These are phyloP conservation scores for Ustilago lituana DNA, from an alignment of 1,284 basidiomycete species.

Conservation along the genomic window DNA sequence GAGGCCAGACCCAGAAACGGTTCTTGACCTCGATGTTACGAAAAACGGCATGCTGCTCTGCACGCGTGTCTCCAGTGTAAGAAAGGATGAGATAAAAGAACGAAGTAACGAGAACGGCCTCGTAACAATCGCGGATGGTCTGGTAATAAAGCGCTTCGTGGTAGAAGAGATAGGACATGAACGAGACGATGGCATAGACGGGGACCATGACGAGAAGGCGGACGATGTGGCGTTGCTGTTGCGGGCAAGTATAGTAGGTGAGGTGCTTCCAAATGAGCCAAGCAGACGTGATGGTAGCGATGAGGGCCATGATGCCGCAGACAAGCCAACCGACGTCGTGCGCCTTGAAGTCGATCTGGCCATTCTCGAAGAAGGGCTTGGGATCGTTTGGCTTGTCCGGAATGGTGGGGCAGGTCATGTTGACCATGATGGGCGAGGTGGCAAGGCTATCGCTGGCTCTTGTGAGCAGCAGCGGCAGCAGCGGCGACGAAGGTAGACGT, in stretches of 20 bases:
- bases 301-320: constrained; percentile 72
- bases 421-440: constrained; percentile 35
- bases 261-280: constrained; percentile 71
- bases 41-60: constrained; percentile 76
- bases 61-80: constrained; percentile 76
- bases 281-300: constrained; percentile 36
- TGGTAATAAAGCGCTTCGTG: constrained; percentile 63
- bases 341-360: constrained; percentile 73
- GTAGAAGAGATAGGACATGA: constrained; percentile 77
- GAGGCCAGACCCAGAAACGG: constrained; percentile 77
- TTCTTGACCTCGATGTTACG: constrained; percentile 67
- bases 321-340: constrained; percentile 76
- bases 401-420: constrained; percentile 47
- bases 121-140: constrained; percentile 64
- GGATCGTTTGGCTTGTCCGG: constrained; percentile 49
- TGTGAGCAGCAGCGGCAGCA: constrained; percentile 1
- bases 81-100: constrained; percentile 81
- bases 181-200: constrained; percentile 76
- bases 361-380: constrained; percentile 74
- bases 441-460: neutral
- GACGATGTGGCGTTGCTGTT: constrained; percentile 67
- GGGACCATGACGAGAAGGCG: constrained; percentile 82
- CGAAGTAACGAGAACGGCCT: constrained; percentile 70
- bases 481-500: too few relatives aligned
- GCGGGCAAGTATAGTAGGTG: constrained; percentile 77